Conservation (phyloP, 441 rosid species). For the Bruguiera hainesii region DNA sequence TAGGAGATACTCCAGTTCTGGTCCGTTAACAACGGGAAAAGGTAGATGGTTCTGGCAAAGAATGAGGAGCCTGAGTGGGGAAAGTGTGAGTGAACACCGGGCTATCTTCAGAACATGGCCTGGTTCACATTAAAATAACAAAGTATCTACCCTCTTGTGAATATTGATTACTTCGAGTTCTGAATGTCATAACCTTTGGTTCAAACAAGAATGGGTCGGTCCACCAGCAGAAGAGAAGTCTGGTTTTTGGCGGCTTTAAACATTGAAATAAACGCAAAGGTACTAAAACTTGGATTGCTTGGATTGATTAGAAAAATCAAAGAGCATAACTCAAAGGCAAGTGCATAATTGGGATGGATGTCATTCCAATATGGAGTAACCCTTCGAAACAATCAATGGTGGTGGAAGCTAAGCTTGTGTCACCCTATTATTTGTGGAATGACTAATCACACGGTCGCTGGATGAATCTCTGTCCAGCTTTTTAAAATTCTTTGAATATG, state of each 20-base stretch:
- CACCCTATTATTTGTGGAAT: neutral
- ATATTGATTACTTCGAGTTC: constrained; percentile 13
- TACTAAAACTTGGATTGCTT: neutral
- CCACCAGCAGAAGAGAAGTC: no score
- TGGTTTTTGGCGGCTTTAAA: neutral
- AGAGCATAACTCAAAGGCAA: neutral
- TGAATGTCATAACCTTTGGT: neutral
- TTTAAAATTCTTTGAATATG: neutral
- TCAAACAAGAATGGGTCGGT: neutral
- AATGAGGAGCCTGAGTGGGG: constrained; percentile 55
- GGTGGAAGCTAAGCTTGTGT: neutral
- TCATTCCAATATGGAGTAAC: neutral
- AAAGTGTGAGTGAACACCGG: constrained; percentile 72
- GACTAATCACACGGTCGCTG: neutral
- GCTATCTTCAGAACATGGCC: constrained; percentile 41
- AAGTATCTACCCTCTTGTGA: constrained; percentile 7
- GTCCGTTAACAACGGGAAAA: constrained; percentile 52
- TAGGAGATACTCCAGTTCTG: constrained; percentile 71
- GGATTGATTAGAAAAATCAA: neutral
- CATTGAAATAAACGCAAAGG: constrained; percentile 17
- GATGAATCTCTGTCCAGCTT: neutral
- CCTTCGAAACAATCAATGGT: neutral
- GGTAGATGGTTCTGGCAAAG: constrained; percentile 66
- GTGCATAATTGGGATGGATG: neutral
- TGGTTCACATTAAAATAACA: constrained; percentile 48